Base-by-base conservation (phyloP, 1,139 yeast species). In the Saccharomycopsis phalli region DNA sequence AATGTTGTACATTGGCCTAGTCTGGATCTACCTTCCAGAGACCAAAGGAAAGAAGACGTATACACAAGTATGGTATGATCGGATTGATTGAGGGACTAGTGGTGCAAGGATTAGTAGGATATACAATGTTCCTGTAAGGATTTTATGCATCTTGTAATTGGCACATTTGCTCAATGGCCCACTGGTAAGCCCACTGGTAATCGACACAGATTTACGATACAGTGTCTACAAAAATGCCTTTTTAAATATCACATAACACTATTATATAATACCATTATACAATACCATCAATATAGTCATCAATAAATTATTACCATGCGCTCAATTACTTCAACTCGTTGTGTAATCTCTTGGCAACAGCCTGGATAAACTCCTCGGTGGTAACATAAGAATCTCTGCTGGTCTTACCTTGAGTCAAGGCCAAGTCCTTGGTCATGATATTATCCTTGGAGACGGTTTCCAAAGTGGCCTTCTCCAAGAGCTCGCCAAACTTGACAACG, bases 391-490 rank as follows among this genome's bases (percentile, higher is more conserved):
- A 61, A 22, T 74, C 63, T 59, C 94, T 75, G 52, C 81, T 84
- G 48, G 93, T 81, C 66, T 77, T 81, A 50, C 95, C 95, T 54
- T 78, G 74, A 44, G 94, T 80, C 51, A 88, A 71, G 11, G 96
- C 95, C 60, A 88, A 73, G 60, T 88, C 97, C 69, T 88, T 88
- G 58, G 97, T 88, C 96, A 88, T 87, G 57, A 79, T 77, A 44
- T 83, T 82, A 56, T 87, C 96, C 41, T 69, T 68, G 44, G 78
- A 75, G 39, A 88, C 97, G 33, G 96, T 84, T 55, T 84, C 93
- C 48, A 86, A 63, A 41, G 88, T 83, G 38, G 94, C 91, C 57
- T 69, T 65, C 66, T 88, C 96, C 52, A 88, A 71, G 35, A 69
- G 62, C 56, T 81, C 68, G 48, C 86, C 96, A 58, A 88, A 88